Percentiles rank a stretch among this genome's conserved stretches.
Conservation (phyloP, 1,284 basidiomycete species). For the Anthracocystis walkeri region DNA sequence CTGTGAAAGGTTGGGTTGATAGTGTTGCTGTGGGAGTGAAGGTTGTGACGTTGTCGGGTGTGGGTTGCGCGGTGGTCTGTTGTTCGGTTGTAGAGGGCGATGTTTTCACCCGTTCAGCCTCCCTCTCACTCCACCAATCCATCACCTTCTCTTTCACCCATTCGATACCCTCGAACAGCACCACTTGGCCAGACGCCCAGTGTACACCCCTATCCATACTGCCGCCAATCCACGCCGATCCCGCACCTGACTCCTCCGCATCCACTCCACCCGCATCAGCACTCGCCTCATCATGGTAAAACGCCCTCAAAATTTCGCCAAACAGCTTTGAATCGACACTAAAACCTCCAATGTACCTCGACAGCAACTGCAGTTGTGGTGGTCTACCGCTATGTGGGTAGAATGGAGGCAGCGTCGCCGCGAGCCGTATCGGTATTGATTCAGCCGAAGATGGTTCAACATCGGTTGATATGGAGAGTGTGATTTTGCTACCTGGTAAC, state of each 20-base stretch:
- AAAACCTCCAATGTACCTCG: conserved; percentile 61
- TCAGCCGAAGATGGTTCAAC: conserved; percentile 21
- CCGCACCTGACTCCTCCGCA: conserved; percentile 16
- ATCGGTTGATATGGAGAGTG: conserved; percentile 45
- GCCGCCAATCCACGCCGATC: conserved; percentile 19
- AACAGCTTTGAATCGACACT: conserved; percentile 63
- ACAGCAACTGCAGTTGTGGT: conserved; percentile 66
- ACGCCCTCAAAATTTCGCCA: conserved; percentile 61
- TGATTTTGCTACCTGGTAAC: conserved; percentile 40
- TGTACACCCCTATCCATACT: conserved; percentile 35
- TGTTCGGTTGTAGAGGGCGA: neutral
- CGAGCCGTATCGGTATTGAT: conserved; percentile 52
- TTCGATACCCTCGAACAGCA: conserved; percentile 69
- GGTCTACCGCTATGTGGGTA: conserved; percentile 55
- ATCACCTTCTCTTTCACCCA: conserved; percentile 61
- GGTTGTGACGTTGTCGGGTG: neutral
- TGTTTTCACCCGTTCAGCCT: conserved; percentile 14
- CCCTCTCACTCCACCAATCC: conserved; percentile 52
- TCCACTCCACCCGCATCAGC: neutral
- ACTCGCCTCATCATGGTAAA: conserved; percentile 45
- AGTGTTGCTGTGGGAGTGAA: neutral
- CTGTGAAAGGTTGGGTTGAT: conserved; percentile 13
- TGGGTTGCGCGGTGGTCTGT: neutral
- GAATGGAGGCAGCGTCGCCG: conserved; percentile 56
- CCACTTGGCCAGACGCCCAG: conserved; percentile 58